Evolutionary conservation across 306 rosid genomes (phyloP), one percentile per base, ranked within the genome.

Genomic region (Ceratonia siliqua): DNA sequence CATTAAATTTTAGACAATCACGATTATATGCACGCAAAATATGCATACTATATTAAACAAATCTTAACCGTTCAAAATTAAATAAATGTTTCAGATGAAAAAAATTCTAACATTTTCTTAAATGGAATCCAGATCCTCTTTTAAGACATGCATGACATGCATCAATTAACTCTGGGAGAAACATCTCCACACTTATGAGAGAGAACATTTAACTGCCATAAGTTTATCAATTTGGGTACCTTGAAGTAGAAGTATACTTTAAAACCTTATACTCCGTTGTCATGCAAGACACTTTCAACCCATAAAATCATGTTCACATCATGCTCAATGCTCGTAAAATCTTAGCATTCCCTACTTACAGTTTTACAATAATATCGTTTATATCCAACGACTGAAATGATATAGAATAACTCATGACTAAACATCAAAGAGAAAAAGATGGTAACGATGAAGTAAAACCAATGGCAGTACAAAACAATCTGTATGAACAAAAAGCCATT

Each of bases 401-500:
- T 42, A 22, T 45, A 63, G 48, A n/a, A 42, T n/a, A 39, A 62
- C 38, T 43, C 30, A 28, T 52, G 52, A 74, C 54, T 50, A 41
- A 38, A 78, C 55, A 71, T 57, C 13, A 68, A 79, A 57, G 54
- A 27, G 21, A 70, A 9, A 53, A 72, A 24, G 39, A 77, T 18
- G 46, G 78, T 21, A 72, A 80, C 58, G 53, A 61, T 46, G 63
- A 82, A 50, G 71, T 70, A 62, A 74, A 82, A 82, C 61, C 70
- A 82, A 77, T 67, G 53, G 35, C 32, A 65, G 72, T 42, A 74
- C 75, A 84, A 33, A 57, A 59, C 41, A 61, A 81, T 70, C 77
- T 65, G 81, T 84, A 83, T 69, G 71, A 78, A 85, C 91, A 86
- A 63, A 58, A 49, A 77, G 82, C 84, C 73, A 27, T 75, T 81